phyloP scores from a whole-genome alignment of 768 basidiomycete genomes.

The Cytidiella melzeri region DNA sequence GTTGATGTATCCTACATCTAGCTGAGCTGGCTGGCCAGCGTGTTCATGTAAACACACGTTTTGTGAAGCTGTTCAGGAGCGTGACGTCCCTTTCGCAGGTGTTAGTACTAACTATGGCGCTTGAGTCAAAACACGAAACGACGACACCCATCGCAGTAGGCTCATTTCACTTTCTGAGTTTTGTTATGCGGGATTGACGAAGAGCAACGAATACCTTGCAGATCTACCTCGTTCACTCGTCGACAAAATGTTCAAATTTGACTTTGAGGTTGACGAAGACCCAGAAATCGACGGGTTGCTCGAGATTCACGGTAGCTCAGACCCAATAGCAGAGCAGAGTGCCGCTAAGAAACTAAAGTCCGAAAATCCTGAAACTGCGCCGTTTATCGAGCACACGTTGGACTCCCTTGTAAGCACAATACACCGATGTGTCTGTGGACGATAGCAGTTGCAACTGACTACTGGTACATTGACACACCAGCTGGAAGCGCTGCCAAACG shows the following conservation, averaged over 20 bases:
- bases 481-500: conserved; percentile 46
- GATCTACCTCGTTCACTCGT: too few species aligned
- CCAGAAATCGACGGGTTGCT: conserved; percentile 22
- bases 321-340: not conserved
- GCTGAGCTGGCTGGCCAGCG: not conserved
- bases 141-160: too few species aligned
- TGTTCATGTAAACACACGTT: not conserved
- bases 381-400: not conserved
- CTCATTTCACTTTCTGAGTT: too few species aligned
- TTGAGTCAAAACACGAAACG: too few species aligned
- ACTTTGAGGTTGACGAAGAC: conserved; percentile 54
- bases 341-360: too few species aligned
- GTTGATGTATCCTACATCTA: not conserved
- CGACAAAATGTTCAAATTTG: conserved; percentile 66
- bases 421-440: conserved; percentile 6
- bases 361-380: not conserved
- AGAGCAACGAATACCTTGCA: too few species aligned
- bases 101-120: too few species aligned
- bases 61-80: not conserved
- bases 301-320: not conserved
- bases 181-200: too few species aligned
- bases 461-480: not conserved
- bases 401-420: conserved; percentile 1
- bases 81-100: too few species aligned
- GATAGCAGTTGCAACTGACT: conserved; percentile 47